A percentile compares a stretch with the other conserved stretches of the same genome.
phyloP scores from a whole-genome alignment of 805 yeast species.

The Kodamaea hsintzibuensis region DNA sequence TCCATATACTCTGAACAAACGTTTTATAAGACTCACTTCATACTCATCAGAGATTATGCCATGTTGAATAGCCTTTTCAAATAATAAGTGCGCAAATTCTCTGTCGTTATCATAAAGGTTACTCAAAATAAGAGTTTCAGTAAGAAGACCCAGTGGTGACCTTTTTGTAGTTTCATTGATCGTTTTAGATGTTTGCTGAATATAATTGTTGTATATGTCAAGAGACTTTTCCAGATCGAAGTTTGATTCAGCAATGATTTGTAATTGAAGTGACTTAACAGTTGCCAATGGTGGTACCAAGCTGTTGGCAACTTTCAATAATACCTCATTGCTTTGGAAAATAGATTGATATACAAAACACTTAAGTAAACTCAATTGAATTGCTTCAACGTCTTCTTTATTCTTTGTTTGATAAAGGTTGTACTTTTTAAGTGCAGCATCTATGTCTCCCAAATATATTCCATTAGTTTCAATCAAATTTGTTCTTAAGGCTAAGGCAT shows the following conservation, averaged over 20 bases:
- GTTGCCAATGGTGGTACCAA: slow-evolving; percentile 31
- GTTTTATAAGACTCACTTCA: slow-evolving; percentile 44
- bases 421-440: slow-evolving; percentile 35
- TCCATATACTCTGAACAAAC: slow-evolving; percentile 49
- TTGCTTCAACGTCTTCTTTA: slow-evolving; percentile 39
- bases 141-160: slow-evolving; percentile 45
- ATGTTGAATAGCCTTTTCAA: slow-evolving; percentile 47
- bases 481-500: slow-evolving; percentile 29
- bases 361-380: slow-evolving; percentile 43
- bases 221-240: slow-evolving; percentile 42
- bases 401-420: slow-evolving; percentile 41
- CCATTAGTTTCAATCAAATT: slow-evolving; percentile 36
- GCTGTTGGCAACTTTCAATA: slow-evolving; percentile 40
- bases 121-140: slow-evolving; percentile 49
- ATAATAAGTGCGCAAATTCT: slow-evolving; percentile 52
- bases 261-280: slow-evolving; percentile 36
- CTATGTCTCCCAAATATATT: slow-evolving; percentile 21
- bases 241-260: slow-evolving; percentile 43
- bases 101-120: slow-evolving; percentile 48
- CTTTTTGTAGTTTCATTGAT: slow-evolving; percentile 28
- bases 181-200: slow-evolving; percentile 34
- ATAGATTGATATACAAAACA: slow-evolving; percentile 43
- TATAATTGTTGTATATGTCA: slow-evolving; percentile 47
- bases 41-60: slow-evolving; percentile 36
- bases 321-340: slow-evolving; percentile 25